Percentiles rank a stretch among this genome's conserved stretches.
phyloP scores from a whole-genome alignment of 495 filamentous ascomycete genomes.

The Thermothielavioides terrestris region DNA sequence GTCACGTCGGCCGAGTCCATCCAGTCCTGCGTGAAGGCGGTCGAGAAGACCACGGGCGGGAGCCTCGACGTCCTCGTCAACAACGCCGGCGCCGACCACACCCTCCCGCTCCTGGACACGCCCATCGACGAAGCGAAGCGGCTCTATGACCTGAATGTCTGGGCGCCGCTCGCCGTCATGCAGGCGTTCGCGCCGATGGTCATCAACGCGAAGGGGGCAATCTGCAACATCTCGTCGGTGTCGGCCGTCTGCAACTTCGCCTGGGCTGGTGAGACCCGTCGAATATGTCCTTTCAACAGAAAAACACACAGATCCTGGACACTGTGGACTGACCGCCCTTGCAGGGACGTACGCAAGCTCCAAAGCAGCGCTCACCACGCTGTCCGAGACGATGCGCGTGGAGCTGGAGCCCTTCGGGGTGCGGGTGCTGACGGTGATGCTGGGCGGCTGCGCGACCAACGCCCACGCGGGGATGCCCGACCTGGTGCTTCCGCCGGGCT shows the following conservation, averaged over 20 bases:
- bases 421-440: constrained; percentile 9
- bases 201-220: too few species aligned
- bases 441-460: neutral
- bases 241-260: too few species aligned
- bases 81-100: constrained; percentile 40
- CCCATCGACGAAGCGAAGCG: constrained; percentile 32
- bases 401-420: constrained; percentile 48
- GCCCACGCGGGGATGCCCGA: neutral
- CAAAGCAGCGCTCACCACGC: constrained; percentile 44
- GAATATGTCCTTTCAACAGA: too few species aligned
- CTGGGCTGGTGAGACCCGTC: too few species aligned
- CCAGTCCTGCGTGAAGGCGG: neutral
- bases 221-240: too few species aligned
- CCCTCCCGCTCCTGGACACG: constrained; percentile 40
- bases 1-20: constrained; percentile 38
- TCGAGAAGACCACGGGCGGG: constrained; percentile 15
- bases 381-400: constrained; percentile 39
- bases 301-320: too few species aligned
- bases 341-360: constrained; percentile 42
- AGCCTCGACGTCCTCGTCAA: constrained; percentile 51
- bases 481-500: neutral
- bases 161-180: constrained; percentile 41
- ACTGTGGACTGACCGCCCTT: constrained; percentile 30
- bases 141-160: constrained; percentile 49
- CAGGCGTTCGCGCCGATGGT: constrained; percentile 47